phyloP scores from a whole-genome alignment of 1,139 yeast species.

The Magnusiomyces sp. region DNA sequence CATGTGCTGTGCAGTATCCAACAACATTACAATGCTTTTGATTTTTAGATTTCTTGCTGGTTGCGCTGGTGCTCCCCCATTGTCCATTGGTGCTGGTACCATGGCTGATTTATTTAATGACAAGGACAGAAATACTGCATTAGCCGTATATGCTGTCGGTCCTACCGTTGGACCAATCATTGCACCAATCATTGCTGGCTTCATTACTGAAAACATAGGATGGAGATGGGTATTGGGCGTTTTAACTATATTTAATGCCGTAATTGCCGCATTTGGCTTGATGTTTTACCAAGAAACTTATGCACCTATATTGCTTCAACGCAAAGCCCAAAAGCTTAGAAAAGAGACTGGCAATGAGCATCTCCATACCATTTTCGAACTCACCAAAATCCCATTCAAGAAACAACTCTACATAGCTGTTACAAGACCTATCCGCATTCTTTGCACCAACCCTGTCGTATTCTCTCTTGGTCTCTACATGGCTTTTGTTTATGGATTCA shows the following conservation, averaged over 20 bases:
- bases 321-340: conserved; percentile 51
- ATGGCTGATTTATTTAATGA: conserved; percentile 56
- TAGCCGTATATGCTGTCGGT: conserved; percentile 61
- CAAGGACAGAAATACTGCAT: conserved; percentile 55
- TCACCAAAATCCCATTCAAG: conserved; percentile 25
- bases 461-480: conserved; percentile 51
- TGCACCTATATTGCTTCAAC: conserved; percentile 51
- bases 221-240: conserved; percentile 60
- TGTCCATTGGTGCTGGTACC: conserved; percentile 73
- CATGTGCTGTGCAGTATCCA: conserved; percentile 57
- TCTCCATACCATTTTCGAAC: conserved; percentile 51
- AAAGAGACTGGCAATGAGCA: conserved; percentile 50
- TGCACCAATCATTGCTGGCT: conserved; percentile 66
- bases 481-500: conserved; percentile 58
- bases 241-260: conserved; percentile 58
- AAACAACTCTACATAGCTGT: conserved; percentile 28
- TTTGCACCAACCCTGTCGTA: conserved; percentile 54
- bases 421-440: conserved; percentile 46
- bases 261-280: conserved; percentile 40
- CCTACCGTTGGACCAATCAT: conserved; percentile 71
- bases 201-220: conserved; percentile 43
- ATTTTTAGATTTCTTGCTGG: conserved; percentile 64
- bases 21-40: conserved; percentile 51
- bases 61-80: conserved; percentile 59
- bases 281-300: conserved; percentile 60